A percentile compares a stretch with the other conserved stretches of the same genome.
Conservation (phyloP, 176 grass and related monocot species). For the Oryza nivara region DNA sequence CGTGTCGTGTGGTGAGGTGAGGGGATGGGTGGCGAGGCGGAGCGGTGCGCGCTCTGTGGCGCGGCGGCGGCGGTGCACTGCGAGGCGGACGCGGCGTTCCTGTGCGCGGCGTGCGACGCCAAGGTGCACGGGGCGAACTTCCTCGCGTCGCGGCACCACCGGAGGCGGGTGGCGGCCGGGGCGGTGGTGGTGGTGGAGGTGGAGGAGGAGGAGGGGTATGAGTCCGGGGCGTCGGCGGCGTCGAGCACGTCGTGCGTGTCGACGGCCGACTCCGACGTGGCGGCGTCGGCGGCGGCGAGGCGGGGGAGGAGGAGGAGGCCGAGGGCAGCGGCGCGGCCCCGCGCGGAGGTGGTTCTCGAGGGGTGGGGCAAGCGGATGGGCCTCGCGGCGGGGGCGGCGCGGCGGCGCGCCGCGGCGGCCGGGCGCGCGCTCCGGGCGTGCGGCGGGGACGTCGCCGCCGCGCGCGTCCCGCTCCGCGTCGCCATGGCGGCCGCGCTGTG, state of each 20-base stretch:
- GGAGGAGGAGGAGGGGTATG: neutral
- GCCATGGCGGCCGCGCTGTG: constrained; percentile 54
- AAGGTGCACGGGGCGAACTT: constrained; percentile 91
- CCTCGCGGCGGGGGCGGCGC: neutral
- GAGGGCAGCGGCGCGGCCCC: neutral
- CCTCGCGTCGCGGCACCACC: constrained; percentile 76
- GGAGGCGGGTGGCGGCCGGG: constrained; percentile 29
- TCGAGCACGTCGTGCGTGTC: constrained; percentile 48
- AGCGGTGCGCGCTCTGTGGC: constrained; percentile 59
- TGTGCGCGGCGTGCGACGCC: constrained; percentile 73
- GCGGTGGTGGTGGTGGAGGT: neutral
- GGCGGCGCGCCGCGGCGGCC: constrained; percentile 5
- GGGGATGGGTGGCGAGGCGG: neutral
- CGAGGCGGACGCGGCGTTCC: constrained; percentile 71
- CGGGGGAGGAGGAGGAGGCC: constrained; percentile 7
- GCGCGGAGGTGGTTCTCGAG: constrained; percentile 45
- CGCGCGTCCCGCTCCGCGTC: constrained; percentile 33
- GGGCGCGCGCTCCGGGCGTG: constrained; percentile 10
- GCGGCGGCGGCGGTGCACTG: constrained; percentile 68
- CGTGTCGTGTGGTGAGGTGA: neutral
- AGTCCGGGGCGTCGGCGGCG: constrained; percentile 14
- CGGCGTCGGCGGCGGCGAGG: neutral
- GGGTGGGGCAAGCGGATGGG: constrained; percentile 47
- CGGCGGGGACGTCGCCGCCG: neutral
- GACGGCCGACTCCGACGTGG: constrained; percentile 42